Percentiles rank a stretch among this genome's conserved stretches.
phyloP scores from a whole-genome alignment of 23 red algal species.

The Gracilaria vermiculophylla region DNA sequence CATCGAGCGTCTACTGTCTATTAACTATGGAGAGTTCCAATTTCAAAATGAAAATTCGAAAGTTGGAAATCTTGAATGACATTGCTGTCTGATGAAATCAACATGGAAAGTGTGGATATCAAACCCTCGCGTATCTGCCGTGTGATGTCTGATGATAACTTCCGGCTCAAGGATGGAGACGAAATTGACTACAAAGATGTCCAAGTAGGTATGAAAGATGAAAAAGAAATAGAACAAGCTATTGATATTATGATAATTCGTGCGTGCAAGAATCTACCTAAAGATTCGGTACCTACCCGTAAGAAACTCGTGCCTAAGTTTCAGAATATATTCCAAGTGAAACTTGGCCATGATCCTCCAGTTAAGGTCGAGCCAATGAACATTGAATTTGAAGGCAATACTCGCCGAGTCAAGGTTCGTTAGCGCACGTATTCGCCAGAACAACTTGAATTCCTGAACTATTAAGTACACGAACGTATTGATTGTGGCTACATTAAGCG shows the following conservation, averaged over 20 bases:
- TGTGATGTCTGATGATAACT: neutral
- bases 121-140: neutral
- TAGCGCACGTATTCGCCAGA: conserved; percentile 11
- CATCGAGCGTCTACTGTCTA: no score
- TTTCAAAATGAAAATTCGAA: neutral
- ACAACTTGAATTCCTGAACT: conserved; percentile 3
- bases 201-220: conserved; percentile 1
- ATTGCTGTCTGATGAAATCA: neutral
- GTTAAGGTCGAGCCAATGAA: conserved; percentile 13
- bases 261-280: neutral
- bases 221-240: neutral
- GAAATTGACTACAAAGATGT: conserved; percentile 23
- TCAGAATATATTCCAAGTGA: conserved; percentile 3
- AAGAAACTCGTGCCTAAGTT: neutral
- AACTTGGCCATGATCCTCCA: neutral
- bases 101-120: no score
- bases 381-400: neutral
- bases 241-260: neutral
- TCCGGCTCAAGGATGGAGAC: conserved; percentile 26
- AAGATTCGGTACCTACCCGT: neutral
- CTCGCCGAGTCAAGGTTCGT: neutral
- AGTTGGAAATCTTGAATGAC: conserved; percentile 32
- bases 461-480: neutral
- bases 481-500: neutral
- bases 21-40: neutral